Evolutionary conservation across 106 monocot species (phyloP), one percentile per base, ranked within the genome.

Genomic region (Acorus calamus): DNA sequence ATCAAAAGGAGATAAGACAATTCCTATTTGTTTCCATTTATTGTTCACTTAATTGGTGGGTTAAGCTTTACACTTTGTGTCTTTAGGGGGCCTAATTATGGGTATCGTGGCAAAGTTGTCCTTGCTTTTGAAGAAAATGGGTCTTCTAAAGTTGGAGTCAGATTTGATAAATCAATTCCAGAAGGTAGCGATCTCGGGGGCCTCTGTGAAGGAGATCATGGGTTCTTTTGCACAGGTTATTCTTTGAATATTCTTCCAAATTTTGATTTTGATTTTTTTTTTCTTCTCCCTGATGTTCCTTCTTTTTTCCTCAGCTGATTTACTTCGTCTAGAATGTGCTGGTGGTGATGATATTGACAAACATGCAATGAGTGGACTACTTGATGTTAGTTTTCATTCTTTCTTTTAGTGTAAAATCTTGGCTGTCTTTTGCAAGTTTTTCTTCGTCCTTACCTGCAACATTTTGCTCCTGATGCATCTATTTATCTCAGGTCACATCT

Each of bases 151-250:
- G 66, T 98, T 82, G 98, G 92, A 58, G 91, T 98, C 28, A 69
- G 98, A 79, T 98, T 98, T 70, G 98, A 98, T 69, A 88, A 67
- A 63, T 83, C 80, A 75, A 81, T 98, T 63, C 73, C 74, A 60
- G 85, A 98, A 47, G 98, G 98, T 12, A 98, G 78, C 74, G 89
- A 98, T 77, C 85, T 98, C 66, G 98, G 98, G 41, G 88, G 92
- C 14, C 67, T 92, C 49, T 98, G 98, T 52, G 98, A 98, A 75
- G 88, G 86, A 67, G 92, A 98, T 75, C 98, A 83, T 71, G 98
- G 98, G 11, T 98, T 92, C 83, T 98, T 92, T 59, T 92, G 91
- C 73, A 52, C 69, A 75, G 85, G 92, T 92, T 49, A 72, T 67
- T 74, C 54, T 67, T 54, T 9, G 8, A 7, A 44, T 13, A 55